Evolutionary conservation across 495 filamentous ascomycete species (phyloP).

Genomic region (Xylaria curta): DNA sequence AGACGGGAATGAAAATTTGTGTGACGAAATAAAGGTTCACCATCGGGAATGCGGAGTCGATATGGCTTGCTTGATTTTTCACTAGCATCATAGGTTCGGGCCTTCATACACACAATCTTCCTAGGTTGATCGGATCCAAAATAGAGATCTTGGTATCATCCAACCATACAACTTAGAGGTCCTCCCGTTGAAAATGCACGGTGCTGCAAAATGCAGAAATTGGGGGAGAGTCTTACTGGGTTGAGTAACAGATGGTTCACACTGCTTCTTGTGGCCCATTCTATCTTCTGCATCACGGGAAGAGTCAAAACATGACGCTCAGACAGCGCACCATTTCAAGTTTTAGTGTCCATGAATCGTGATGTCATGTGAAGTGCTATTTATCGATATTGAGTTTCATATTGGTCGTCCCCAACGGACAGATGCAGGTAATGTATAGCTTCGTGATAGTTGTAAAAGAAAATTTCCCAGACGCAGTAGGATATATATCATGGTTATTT

Average conservation of each 20-base stretch:
- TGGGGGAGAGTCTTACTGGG: neutral
- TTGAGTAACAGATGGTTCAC: neutral
- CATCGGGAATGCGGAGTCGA: constrained; percentile 58
- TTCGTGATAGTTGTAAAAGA: neutral
- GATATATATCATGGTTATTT: too few species aligned
- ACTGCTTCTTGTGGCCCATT: neutral
- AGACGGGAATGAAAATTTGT: constrained; percentile 36
- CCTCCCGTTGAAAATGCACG: neutral
- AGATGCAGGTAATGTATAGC: neutral
- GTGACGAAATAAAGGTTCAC: constrained; percentile 46
- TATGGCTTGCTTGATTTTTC: constrained; percentile 53
- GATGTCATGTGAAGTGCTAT: neutral
- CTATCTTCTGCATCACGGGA: neutral
- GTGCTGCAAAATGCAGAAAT: neutral
- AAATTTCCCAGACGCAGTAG: neutral
- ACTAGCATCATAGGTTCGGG: constrained; percentile 46
- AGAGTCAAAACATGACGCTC: neutral
- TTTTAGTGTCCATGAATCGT: neutral
- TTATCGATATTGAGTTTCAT: neutral
- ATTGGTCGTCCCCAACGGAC: neutral
- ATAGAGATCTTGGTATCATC: constrained; percentile 50
- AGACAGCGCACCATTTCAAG: neutral
- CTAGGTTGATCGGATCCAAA: constrained; percentile 51
- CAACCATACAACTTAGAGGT: constrained; percentile 37
- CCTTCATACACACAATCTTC: constrained; percentile 48